Percentiles rank a stretch among this genome's conserved stretches.
Evolutionary conservation across 2,329 filamentous ascomycete genomes (phyloP).

Genomic region (Fusarium nisikadoi): DNA sequence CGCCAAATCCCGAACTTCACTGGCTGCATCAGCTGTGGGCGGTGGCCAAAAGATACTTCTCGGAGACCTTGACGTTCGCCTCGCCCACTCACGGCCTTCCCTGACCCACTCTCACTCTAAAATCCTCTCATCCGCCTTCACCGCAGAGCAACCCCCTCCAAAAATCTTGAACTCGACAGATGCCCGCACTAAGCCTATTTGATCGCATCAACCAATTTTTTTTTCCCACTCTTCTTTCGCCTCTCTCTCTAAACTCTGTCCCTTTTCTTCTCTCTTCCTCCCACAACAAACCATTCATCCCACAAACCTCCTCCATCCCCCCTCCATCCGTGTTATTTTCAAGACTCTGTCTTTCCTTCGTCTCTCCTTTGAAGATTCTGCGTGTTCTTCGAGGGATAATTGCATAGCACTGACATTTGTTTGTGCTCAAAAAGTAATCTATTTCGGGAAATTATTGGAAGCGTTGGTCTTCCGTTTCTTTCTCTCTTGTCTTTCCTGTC

Average conservation of each 20-base stretch:
- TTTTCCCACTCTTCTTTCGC: conserved; percentile 50
- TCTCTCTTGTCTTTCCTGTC: conserved; percentile 46
- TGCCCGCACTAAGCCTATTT: conserved; percentile 47
- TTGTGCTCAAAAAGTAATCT: conserved; percentile 48
- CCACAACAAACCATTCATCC: conserved; percentile 49
- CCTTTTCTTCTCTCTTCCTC: conserved; percentile 50
- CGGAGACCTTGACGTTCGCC: conserved; percentile 23
- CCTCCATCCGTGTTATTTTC: conserved; percentile 46
- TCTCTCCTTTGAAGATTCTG: conserved; percentile 61
- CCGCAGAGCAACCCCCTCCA: conserved; percentile 42
- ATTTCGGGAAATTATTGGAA: conserved; percentile 49
- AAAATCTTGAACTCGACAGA: conserved; percentile 42
- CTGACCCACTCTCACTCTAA: conserved; percentile 41
- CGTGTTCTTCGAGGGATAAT: conserved; percentile 55
- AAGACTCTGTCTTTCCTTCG: conserved; percentile 54
- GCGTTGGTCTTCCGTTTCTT: conserved; percentile 49
- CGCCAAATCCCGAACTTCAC: conserved; percentile 29
- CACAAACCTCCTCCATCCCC: conserved; percentile 47
- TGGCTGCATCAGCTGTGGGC: conserved; percentile 26
- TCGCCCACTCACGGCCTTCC: conserved; percentile 44
- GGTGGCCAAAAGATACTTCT: conserved; percentile 44
- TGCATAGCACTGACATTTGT: conserved; percentile 47
- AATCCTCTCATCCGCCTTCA: conserved; percentile 37
- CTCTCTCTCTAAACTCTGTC: conserved; percentile 45
- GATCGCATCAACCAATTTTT: conserved; percentile 49